Evolutionary conservation across 345 rosid species (phyloP).

Genomic region (Eutrema heterophyllum): DNA sequence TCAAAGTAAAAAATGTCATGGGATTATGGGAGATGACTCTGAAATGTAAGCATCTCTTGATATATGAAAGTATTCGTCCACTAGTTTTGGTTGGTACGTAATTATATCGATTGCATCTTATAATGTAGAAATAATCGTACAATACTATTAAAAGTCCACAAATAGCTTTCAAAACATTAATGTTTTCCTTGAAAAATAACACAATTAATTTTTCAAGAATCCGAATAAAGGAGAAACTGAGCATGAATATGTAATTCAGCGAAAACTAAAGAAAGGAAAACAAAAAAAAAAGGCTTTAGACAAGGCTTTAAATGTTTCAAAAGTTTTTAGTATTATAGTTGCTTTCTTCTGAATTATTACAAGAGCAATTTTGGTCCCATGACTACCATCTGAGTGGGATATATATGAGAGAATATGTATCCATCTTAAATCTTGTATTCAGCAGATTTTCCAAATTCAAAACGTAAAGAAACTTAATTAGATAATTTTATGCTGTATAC

Average conservation of each 20-base stretch:
- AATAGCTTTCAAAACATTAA: conserved; percentile 9
- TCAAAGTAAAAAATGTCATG: neutral
- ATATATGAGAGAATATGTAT: neutral
- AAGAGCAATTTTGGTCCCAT: neutral
- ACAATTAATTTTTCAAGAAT: neutral
- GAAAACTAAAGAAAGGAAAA: neutral
- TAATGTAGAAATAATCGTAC: neutral
- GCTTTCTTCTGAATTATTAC: neutral
- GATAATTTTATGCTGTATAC: too few relatives aligned
- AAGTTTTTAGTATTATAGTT: neutral
- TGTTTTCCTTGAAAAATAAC: too few relatives aligned
- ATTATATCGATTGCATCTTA: neutral
- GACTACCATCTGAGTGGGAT: neutral
- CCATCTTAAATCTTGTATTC: neutral
- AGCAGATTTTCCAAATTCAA: neutral
- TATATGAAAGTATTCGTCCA: neutral
- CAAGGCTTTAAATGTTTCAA: neutral
- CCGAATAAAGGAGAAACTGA: neutral
- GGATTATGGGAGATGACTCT: neutral
- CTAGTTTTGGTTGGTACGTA: neutral
- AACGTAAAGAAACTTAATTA: neutral
- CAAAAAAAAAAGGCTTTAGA: neutral
- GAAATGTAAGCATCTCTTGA: conserved; percentile 1
- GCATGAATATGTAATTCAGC: neutral
- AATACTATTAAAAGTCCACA: conserved; percentile 7